Evolutionary conservation across 75 land plant species (phyloP).

Genomic region (Picea sitchensis): DNA sequence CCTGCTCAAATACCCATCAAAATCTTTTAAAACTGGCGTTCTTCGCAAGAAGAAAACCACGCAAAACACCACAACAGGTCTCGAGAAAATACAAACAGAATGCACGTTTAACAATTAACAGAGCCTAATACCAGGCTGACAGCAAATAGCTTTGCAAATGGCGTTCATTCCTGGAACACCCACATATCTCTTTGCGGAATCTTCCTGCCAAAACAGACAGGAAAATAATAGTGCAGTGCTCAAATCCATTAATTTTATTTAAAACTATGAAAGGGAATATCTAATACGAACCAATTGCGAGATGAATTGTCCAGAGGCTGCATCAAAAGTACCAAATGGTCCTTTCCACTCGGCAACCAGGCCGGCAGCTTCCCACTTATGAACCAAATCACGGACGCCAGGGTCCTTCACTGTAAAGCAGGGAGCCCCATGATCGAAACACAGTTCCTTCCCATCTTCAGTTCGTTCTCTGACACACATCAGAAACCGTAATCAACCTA

Average conservation of each 20-base stretch:
- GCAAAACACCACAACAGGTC: constrained; percentile 2
- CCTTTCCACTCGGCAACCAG: constrained; percentile 77
- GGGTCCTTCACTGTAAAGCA: constrained; percentile 50
- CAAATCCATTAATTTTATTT: not conserved
- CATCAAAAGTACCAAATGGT: constrained; percentile 65
- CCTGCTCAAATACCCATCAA: constrained; percentile 34
- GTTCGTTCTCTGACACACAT: constrained; percentile 38
- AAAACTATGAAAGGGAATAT: not conserved
- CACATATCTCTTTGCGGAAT: constrained; percentile 55
- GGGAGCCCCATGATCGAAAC: constrained; percentile 90
- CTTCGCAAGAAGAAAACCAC: constrained; percentile 9
- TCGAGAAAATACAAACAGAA: not conserved
- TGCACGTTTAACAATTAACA: not conserved
- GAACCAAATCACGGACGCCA: constrained; percentile 47
- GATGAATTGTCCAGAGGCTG: constrained; percentile 23
- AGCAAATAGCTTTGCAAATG: constrained; percentile 70
- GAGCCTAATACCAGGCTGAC: constrained; percentile 48
- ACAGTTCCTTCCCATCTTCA: constrained; percentile 66
- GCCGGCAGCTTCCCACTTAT: constrained; percentile 64
- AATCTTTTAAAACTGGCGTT: not conserved
- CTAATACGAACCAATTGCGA: constrained; percentile 32
- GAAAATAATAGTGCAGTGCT: not conserved
- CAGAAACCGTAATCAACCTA: not conserved
- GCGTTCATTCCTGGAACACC: constrained; percentile 91
- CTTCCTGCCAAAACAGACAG: constrained; percentile 22